These are phyloP conservation scores for Boletus vermiculosoides DNA, from an alignment of 768 basidiomycete genomes.

Conservation along the genomic window DNA sequence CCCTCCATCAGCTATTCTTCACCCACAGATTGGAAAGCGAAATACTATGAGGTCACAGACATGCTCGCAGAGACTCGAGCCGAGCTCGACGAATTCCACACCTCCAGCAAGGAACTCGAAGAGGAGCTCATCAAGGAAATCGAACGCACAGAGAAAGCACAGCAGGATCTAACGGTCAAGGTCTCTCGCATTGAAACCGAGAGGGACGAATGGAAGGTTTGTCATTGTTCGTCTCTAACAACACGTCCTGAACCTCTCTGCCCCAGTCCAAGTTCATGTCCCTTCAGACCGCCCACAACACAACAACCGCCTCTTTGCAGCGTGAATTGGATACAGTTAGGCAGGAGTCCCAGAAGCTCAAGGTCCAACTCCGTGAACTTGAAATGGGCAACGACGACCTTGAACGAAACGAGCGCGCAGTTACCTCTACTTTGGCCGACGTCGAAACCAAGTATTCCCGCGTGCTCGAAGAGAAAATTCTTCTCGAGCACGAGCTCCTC, in stretches of 20 bases:
- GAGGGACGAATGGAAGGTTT: constrained; percentile 91
- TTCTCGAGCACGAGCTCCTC: constrained; percentile 92
- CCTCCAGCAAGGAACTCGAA: constrained; percentile 87
- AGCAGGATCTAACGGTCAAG: constrained; percentile 76
- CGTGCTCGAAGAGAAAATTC: constrained; percentile 93
- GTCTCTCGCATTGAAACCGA: constrained; percentile 68
- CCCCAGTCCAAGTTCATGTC: constrained; percentile 77
- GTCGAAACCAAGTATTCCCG: constrained; percentile 87
- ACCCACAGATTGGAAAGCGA: constrained; percentile 69
- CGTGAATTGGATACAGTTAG: constrained; percentile 84
- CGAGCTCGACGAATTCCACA: constrained; percentile 85
- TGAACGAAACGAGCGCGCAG: constrained; percentile 90
- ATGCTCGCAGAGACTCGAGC: constrained; percentile 81
- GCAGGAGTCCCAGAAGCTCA: constrained; percentile 67
- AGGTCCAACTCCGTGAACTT: constrained; percentile 78
- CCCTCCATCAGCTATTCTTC: constrained; percentile 49
- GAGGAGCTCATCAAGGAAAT: constrained; percentile 91
- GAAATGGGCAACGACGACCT: constrained; percentile 99
- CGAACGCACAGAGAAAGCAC: constrained; percentile 81
- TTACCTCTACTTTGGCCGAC: constrained; percentile 77
- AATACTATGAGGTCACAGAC: constrained; percentile 79
- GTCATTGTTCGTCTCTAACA: constrained; percentile 20
- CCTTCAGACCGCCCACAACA: constrained; percentile 87
- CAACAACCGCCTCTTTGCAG: constrained; percentile 86
- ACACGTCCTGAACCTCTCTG: constrained; percentile 7